Conservation (phyloP, 2,329 filamentous ascomycete genomes). For the Penicillium sp. region DNA sequence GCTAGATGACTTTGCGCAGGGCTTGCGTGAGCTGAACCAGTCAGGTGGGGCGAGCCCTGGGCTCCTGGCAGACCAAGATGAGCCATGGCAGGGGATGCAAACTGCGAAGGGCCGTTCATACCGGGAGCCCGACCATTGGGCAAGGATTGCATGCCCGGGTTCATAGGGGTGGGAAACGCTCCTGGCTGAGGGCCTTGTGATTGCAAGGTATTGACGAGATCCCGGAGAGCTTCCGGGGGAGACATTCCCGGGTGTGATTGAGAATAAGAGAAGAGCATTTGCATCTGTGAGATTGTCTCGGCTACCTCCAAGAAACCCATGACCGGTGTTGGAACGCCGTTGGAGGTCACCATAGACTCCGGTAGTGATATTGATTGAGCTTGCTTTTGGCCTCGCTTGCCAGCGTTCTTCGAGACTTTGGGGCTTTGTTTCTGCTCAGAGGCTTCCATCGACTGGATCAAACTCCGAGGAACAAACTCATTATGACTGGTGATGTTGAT, state of each 20-base stretch:
- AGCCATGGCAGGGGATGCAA: slow-evolving; percentile 54
- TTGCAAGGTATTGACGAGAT: slow-evolving; percentile 46
- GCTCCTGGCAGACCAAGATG: slow-evolving; percentile 47
- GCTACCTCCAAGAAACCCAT: slow-evolving; percentile 60
- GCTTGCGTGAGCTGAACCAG: slow-evolving; percentile 46
- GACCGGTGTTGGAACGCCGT: slow-evolving; percentile 53
- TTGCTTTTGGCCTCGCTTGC: slow-evolving; percentile 48
- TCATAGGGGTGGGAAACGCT: slow-evolving; percentile 29
- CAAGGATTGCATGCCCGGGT: slow-evolving; percentile 33
- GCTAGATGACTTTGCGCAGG: slow-evolving; percentile 44
- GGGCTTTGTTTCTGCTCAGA: slow-evolving; percentile 54
- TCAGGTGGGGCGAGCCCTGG: slow-evolving; percentile 49
- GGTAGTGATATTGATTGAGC: slow-evolving; percentile 40
- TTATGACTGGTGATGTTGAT: slow-evolving; percentile 71
- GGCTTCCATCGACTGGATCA: slow-evolving; percentile 46
- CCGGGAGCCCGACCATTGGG: slow-evolving; percentile 41
- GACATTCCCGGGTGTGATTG: slow-evolving; percentile 49
- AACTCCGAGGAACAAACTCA: slow-evolving; percentile 71
- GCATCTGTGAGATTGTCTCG: slow-evolving; percentile 62
- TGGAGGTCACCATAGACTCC: slow-evolving; percentile 43
- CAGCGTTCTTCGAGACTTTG: slow-evolving; percentile 53
- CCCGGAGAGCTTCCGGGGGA: slow-evolving; percentile 51
- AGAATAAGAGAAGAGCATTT: slow-evolving; percentile 53
- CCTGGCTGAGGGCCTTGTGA: slow-evolving; percentile 29
- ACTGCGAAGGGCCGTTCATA: slow-evolving; percentile 46